Conservation (phyloP, 2,329 filamentous ascomycete genomes). For the Polychaeton citri region DNA sequence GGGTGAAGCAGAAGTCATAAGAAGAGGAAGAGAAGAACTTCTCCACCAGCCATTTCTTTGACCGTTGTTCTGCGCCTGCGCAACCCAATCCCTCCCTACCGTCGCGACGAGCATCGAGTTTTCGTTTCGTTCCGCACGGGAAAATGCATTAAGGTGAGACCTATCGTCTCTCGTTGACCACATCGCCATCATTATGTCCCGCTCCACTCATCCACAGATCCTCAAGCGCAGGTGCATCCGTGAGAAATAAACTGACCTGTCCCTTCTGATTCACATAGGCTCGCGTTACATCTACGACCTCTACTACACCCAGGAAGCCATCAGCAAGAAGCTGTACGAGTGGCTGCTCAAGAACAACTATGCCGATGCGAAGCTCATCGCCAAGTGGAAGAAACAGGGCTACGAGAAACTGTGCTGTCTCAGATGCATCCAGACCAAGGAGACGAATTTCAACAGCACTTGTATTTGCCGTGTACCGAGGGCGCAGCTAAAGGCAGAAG, state of each 20-base stretch:
- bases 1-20: slow-evolving; percentile 2
- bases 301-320: slow-evolving; percentile 96
- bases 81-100: no score
- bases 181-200: no score
- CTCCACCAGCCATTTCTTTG: background rate
- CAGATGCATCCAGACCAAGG: slow-evolving; percentile 96
- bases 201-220: no score
- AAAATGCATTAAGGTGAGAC: slow-evolving; percentile 16
- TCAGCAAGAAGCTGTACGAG: slow-evolving; percentile 82
- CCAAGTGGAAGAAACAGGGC: slow-evolving; percentile 99
- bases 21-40: background rate
- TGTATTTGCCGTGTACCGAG: slow-evolving; percentile 93
- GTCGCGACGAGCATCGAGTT: no score
- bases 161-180: background rate
- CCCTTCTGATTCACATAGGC: slow-evolving; percentile 23
- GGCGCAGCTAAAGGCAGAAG: slow-evolving; percentile 76
- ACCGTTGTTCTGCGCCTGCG: background rate
- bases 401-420: slow-evolving; percentile 98
- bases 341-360: slow-evolving; percentile 96
- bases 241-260: slow-evolving; percentile 9
- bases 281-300: slow-evolving; percentile 91
- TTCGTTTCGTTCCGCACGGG: no score
- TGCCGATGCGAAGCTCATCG: slow-evolving; percentile 87
- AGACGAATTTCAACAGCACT: slow-evolving; percentile 96
- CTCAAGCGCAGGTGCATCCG: slow-evolving; percentile 5